A percentile compares a stretch with the other conserved stretches of the same genome.
These are phyloP conservation scores for Russula ochroleuca DNA, from an alignment of 768 basidiomycete species.

Conservation along the genomic window DNA sequence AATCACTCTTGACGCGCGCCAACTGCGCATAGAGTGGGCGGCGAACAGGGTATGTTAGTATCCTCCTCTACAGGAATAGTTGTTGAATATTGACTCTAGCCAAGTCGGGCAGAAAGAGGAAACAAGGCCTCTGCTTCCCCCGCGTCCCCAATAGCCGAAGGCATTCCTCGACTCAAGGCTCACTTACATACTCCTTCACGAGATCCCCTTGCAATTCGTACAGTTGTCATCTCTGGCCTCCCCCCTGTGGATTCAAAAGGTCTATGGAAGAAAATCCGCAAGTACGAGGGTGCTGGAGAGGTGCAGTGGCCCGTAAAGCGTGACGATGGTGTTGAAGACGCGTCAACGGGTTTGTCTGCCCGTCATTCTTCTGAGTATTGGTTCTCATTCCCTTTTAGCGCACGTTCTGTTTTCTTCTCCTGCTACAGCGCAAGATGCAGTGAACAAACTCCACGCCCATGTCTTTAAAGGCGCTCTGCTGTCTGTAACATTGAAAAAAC, in stretches of 20 bases:
- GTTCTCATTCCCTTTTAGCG: constrained; percentile 40
- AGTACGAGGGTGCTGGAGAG: constrained; percentile 70
- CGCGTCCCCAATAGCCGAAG: constrained; percentile 26
- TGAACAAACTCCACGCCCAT: constrained; percentile 82
- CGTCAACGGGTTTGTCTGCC: constrained; percentile 44
- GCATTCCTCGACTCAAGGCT: constrained; percentile 37
- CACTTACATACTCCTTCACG: constrained; percentile 34
- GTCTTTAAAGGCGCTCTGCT: constrained; percentile 86
- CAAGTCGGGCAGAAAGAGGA: constrained; percentile 22
- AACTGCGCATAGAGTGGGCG: constrained; percentile 75
- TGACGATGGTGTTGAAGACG: constrained; percentile 44
- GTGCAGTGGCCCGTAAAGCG: constrained; percentile 62
- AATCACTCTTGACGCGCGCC: constrained; percentile 62
- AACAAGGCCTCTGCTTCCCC: not conserved
- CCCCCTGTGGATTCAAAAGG: constrained; percentile 59
- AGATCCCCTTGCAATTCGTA: constrained; percentile 83
- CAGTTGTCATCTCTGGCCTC: constrained; percentile 72
- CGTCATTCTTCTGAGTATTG: not conserved
- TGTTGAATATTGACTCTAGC: constrained; percentile 19
- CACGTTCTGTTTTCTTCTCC: constrained; percentile 71
- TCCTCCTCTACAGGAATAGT: constrained; percentile 6
- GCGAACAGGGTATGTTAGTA: constrained; percentile 57
- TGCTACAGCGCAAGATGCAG: constrained; percentile 61
- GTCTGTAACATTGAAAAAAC: constrained; percentile 85
- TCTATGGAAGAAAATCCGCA: constrained; percentile 85